Base-by-base conservation (phyloP, 2,329 filamentous ascomycete species). In the Apiospora hydei region DNA sequence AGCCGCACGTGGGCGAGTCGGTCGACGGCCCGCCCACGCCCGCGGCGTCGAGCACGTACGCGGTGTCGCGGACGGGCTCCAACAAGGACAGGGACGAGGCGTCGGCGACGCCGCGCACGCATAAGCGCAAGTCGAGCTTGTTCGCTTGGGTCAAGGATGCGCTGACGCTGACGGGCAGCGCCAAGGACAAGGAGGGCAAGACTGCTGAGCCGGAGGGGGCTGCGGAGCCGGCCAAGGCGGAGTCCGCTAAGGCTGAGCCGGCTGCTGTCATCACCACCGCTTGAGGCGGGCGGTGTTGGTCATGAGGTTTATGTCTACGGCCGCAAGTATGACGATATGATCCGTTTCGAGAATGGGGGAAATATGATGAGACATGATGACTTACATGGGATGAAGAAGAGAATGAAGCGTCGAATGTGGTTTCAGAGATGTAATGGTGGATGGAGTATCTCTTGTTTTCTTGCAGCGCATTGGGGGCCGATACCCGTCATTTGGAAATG, bases 51-150 rank as follows among this genome's bases (percentile, higher is more conserved):
- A 64, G 57, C 57, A 41, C 57, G 11, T 26, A 51, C 49, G 49
- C 24, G 10, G n/a, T 24, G 8, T 24, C n/a, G 11, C 21, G n/a
- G n/a, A 3, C 18, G 8, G n/a, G 11, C 1, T 38, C 18, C 1
- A 21, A 18, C 8, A 38, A n/a, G 49, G 49, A 11, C 18, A 14
- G 13, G 18, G 57, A 41, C 11, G 34, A 21, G 1, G 57, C 18
- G 5, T 30, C 51, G 57, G 30, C 57, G 8, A 41, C 57, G 18
- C 57, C 57, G 8, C 57, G 57, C 21, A 64, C 57, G 18, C 30
- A 64, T 7, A 64, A 64, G 57, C 57, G 57, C 57, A 38, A 41
- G 30, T 64, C 57, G 34, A 64, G 57, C 34, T 24, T 64, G 30
- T 64, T 64, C 4, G 30, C 30, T 6, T 64, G 57, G 57, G 57